Conservation (phyloP, 768 basidiomycete species). For the Erythrobasidium yunnanense region DNA sequence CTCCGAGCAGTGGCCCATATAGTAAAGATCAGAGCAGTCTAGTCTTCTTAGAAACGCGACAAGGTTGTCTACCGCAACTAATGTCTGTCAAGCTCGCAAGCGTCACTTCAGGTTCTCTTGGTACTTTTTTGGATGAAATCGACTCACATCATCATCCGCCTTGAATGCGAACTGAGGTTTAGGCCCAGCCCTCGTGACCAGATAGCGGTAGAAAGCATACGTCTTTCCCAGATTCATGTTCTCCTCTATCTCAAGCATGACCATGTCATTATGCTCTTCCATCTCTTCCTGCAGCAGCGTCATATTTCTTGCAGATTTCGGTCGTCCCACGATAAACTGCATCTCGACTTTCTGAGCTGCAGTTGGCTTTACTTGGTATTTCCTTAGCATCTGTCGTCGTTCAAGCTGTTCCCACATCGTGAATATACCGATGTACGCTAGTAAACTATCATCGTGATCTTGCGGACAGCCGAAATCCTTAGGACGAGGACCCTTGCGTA, state of each 20-base stretch:
- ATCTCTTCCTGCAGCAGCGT: conserved; percentile 64
- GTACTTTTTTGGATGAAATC: neutral
- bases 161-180: conserved; percentile 24
- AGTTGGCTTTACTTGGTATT: conserved; percentile 71
- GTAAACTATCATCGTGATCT: neutral
- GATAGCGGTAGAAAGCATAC: conserved; percentile 54
- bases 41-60: neutral
- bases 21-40: conserved; percentile 11
- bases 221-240: conserved; percentile 97
- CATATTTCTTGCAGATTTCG: conserved; percentile 66
- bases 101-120: neutral
- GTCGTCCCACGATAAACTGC: conserved; percentile 78
- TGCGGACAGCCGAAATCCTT: neutral
- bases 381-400: conserved; percentile 69
- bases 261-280: conserved; percentile 76
- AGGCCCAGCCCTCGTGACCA: neutral
- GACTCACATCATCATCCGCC: conserved; percentile 23
- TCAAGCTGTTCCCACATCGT: conserved; percentile 71
- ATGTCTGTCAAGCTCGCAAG: neutral
- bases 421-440: conserved; percentile 71
- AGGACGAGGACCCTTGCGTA: neutral
- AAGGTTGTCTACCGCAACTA: neutral
- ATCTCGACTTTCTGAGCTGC: conserved; percentile 53
- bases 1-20: conserved; percentile 8
- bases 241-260: conserved; percentile 51